phyloP scores from a whole-genome alignment of 1,284 basidiomycete species.

The Fomitopsis betulina region DNA sequence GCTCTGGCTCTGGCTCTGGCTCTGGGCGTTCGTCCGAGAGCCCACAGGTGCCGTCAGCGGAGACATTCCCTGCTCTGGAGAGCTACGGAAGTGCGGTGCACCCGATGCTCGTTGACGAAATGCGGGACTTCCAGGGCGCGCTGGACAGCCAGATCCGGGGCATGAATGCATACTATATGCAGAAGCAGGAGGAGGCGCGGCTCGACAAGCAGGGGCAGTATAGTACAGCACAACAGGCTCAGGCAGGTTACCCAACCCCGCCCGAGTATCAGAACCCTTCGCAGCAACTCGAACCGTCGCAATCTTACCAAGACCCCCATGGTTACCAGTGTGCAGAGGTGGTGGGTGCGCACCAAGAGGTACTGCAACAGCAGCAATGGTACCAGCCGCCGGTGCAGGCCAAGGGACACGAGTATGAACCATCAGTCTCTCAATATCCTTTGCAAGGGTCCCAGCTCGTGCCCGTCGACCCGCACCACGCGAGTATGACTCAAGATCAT shows the following conservation, averaged over 20 bases:
- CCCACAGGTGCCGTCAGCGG: constrained; percentile 14
- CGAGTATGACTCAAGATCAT: not conserved
- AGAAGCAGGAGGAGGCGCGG: not conserved
- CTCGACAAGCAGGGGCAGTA: not conserved
- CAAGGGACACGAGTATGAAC: not conserved
- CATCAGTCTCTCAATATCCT: not conserved
- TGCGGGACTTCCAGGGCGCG: constrained; percentile 52
- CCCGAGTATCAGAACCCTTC: constrained; percentile 2
- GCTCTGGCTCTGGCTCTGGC: constrained; percentile 3
- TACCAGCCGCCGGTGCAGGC: not conserved
- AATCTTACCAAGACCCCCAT: not conserved
- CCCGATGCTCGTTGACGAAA: constrained; percentile 54
- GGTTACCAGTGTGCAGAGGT: not conserved
- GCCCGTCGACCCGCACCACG: not conserved
- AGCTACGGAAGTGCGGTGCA: constrained; percentile 38
- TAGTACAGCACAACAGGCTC: constrained; percentile 1
- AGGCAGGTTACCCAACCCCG: not conserved
- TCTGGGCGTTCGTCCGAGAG: constrained; percentile 12
- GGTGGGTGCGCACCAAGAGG: not conserved
- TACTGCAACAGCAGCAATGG: not conserved
- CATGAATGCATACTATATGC: constrained; percentile 13
- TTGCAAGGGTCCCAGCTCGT: not conserved
- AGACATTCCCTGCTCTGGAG: constrained; percentile 20
- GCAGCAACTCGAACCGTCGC: not conserved
- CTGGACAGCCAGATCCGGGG: constrained; percentile 46